Conservation (phyloP, 129 eudicot genomes). For the Flaveria robusta region DNA sequence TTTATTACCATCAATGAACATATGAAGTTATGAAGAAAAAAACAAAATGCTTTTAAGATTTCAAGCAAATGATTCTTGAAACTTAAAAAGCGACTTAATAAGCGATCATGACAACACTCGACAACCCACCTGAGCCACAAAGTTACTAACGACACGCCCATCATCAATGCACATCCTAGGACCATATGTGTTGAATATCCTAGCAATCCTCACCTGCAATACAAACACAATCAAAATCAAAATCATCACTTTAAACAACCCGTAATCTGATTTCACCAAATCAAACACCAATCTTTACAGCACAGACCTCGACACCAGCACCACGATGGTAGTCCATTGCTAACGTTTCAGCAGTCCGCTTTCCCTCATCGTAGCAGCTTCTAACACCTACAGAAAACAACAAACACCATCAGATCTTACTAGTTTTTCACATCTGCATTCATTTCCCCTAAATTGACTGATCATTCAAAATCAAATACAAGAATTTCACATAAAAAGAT, state of each 20-base stretch:
- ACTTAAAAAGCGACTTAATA: constrained; percentile 9
- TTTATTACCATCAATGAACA: constrained; percentile 1
- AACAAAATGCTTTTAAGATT: not conserved
- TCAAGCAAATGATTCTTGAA: not conserved
- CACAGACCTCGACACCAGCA: constrained; percentile 83
- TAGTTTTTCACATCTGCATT: not conserved
- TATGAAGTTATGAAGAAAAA: too few species aligned
- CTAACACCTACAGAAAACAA: constrained; percentile 74
- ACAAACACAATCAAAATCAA: not conserved
- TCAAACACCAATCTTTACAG: not conserved
- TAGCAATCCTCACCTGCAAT: constrained; percentile 76
- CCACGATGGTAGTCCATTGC: constrained; percentile 95
- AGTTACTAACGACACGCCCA: constrained; percentile 97
- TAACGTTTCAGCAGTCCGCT: constrained; percentile 88
- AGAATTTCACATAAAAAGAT: not conserved
- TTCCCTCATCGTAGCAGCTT: constrained; percentile 96
- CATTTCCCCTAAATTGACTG: not conserved
- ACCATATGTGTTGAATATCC: constrained; percentile 94
- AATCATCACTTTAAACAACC: not conserved
- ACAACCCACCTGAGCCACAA: constrained; percentile 81
- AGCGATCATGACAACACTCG: not conserved
- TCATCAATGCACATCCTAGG: constrained; percentile 98
- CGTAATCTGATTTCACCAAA: not conserved
- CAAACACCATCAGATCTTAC: constrained; percentile 27
- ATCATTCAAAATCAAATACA: not conserved